Conservation (phyloP, 75 land plant genomes). For the Pinus taeda region DNA sequence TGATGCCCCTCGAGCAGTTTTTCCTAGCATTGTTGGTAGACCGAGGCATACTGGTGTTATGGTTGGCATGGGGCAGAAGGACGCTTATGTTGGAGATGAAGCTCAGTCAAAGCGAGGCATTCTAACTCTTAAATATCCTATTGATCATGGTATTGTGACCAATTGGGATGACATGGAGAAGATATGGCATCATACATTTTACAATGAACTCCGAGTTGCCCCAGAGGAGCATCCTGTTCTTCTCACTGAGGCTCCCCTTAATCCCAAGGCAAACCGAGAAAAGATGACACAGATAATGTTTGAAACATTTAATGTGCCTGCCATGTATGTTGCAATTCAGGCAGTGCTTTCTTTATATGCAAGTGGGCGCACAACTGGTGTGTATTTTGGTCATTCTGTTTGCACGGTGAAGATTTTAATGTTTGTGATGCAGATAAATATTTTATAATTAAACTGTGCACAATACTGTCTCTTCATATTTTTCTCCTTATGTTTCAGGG, state of each 20-base stretch:
- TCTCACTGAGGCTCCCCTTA: slow-evolving; percentile 36
- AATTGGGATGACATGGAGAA: slow-evolving; percentile 65
- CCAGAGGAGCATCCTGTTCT: slow-evolving; percentile 46
- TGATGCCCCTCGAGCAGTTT: slow-evolving; percentile 59
- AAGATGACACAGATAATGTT: slow-evolving; percentile 38
- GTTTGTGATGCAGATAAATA: no score
- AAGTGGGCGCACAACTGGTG: slow-evolving; percentile 62
- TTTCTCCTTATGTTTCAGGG: slow-evolving; percentile 9
- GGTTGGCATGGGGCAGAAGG: slow-evolving; percentile 56
- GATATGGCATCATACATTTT: slow-evolving; percentile 56
- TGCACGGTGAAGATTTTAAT: not conserved
- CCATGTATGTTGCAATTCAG: slow-evolving; percentile 37
- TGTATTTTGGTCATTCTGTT: slow-evolving; percentile 15
- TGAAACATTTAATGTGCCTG: slow-evolving; percentile 24
- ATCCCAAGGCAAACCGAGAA: slow-evolving; percentile 44
- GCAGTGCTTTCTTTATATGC: slow-evolving; percentile 53
- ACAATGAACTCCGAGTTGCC: slow-evolving; percentile 37
- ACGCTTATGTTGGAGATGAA: slow-evolving; percentile 56
- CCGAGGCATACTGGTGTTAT: slow-evolving; percentile 61
- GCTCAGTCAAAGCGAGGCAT: slow-evolving; percentile 53
- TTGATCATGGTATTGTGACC: slow-evolving; percentile 48
- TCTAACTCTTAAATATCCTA: slow-evolving; percentile 47
- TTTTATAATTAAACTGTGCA: no score
- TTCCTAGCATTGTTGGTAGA: slow-evolving; percentile 54
- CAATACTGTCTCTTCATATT: no score